These are phyloP conservation scores for Phaseolus coccineus DNA, from an alignment of 331 rosid genomes.

Conservation along the genomic window DNA sequence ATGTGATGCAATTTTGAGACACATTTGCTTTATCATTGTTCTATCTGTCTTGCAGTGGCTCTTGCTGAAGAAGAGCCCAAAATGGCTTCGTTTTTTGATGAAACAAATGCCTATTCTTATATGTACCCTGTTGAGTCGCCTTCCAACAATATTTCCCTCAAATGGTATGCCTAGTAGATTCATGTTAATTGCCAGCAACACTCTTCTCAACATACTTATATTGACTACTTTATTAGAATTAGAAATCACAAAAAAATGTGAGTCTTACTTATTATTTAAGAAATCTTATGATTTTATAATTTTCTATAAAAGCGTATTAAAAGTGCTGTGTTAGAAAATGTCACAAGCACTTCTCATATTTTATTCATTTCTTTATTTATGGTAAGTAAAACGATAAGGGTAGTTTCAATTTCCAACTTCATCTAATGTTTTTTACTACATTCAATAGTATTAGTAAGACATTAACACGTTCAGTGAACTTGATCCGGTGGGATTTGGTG, in stretches of 20 bases:
- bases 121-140: constrained; percentile 80
- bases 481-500: constrained; percentile 19
- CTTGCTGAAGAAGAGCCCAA: constrained; percentile 74
- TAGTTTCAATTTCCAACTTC: constrained; percentile 12
- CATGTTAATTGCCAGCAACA: neutral
- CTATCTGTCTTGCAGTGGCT: constrained; percentile 58
- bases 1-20: neutral
- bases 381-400: neutral
- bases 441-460: neutral
- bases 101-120: constrained; percentile 83
- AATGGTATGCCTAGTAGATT: constrained; percentile 64
- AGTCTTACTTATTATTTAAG: too few relatives aligned
- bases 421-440: neutral
- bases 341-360: too few relatives aligned
- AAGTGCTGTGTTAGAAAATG: too few relatives aligned
- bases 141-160: constrained; percentile 70
- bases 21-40: constrained; percentile 30
- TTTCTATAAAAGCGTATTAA: too few relatives aligned
- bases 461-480: constrained; percentile 6
- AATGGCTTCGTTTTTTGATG: constrained; percentile 75
- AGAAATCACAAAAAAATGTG: too few relatives aligned
- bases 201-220: too few relatives aligned
- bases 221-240: too few relatives aligned
- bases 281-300: too few relatives aligned
- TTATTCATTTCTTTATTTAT: neutral